A percentile compares a stretch with the other conserved stretches of the same genome.
Evolutionary conservation across 139 green algal genomes (phyloP).

Genomic region (Nannochloris sp.): DNA sequence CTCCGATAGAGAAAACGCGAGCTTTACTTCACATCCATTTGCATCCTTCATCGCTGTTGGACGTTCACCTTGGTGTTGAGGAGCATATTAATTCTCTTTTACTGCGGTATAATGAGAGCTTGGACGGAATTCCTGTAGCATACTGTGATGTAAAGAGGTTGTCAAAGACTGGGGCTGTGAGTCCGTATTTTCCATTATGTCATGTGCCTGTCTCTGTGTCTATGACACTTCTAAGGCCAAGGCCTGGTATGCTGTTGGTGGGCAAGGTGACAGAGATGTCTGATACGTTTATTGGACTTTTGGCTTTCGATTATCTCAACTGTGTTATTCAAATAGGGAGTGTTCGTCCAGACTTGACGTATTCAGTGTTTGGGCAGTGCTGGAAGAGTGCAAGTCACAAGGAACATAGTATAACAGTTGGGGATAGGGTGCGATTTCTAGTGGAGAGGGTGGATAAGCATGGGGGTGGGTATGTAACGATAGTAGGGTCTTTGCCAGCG

Average conservation of each 20-base stretch:
- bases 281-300: conserved; percentile 51
- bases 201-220: conserved; percentile 32
- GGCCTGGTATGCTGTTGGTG: conserved; percentile 23
- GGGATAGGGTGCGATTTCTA: conserved; percentile 21
- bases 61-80: conserved; percentile 24
- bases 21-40: conserved; percentile 31
- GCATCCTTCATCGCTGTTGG: conserved; percentile 31
- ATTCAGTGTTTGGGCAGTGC: conserved; percentile 15
- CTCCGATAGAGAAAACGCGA: not conserved
- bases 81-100: conserved; percentile 29
- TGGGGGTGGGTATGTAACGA: conserved; percentile 17
- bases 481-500: conserved; percentile 25
- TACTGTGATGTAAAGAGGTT: conserved; percentile 27
- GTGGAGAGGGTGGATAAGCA: conserved; percentile 14
- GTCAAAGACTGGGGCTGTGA: conserved; percentile 28
- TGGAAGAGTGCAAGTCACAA: conserved; percentile 18
- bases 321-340: conserved; percentile 30
- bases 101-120: conserved; percentile 42
- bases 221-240: conserved; percentile 38
- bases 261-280: conserved; percentile 53
- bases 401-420: conserved; percentile 17
- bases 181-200: conserved; percentile 50
- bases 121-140: conserved; percentile 38
- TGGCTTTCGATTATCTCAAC: conserved; percentile 65
- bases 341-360: conserved; percentile 32